phyloP scores from a whole-genome alignment of 1,139 yeast species.

The Hyphopichia burtonii region DNA sequence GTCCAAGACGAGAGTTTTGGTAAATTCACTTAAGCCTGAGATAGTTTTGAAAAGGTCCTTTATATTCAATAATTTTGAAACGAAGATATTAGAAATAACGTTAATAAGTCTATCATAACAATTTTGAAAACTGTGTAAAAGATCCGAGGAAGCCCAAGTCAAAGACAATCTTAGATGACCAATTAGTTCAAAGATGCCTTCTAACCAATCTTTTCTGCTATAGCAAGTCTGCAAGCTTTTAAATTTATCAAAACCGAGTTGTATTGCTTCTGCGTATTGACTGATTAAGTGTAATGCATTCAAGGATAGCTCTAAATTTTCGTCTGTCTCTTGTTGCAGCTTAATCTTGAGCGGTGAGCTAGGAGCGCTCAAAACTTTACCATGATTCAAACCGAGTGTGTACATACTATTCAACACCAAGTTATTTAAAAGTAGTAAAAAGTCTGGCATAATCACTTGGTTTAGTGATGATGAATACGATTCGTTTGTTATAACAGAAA shows the following conservation, averaged over 20 bases:
- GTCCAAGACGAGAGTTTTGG: constrained; percentile 30
- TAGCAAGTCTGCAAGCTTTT: constrained; percentile 23
- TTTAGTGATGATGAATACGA: constrained; percentile 6
- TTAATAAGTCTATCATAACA: constrained; percentile 24
- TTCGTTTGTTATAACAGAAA: neutral
- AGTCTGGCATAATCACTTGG: constrained; percentile 38
- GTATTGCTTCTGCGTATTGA: constrained; percentile 30
- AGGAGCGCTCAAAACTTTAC: constrained; percentile 40
- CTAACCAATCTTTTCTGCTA: constrained; percentile 33
- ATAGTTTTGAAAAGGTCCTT: constrained; percentile 22
- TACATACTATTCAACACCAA: constrained; percentile 38
- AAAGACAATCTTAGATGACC: constrained; percentile 32
- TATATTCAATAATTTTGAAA: constrained; percentile 22
- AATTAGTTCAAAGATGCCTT: constrained; percentile 39
- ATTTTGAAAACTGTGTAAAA: constrained; percentile 16
- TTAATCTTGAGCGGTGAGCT: constrained; percentile 25
- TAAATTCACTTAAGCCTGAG: constrained; percentile 19
- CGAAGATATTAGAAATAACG: constrained; percentile 30
- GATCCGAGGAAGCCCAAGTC: constrained; percentile 22
- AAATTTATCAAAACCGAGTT: constrained; percentile 26
- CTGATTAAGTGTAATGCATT: constrained; percentile 38
- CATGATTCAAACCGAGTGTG: constrained; percentile 29
- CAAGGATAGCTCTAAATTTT: constrained; percentile 23
- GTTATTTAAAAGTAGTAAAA: constrained; percentile 38
- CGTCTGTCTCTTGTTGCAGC: constrained; percentile 7